Evolutionary conservation across 2,329 filamentous ascomycete genomes (phyloP).

Genomic region (Xylaria sp.): DNA sequence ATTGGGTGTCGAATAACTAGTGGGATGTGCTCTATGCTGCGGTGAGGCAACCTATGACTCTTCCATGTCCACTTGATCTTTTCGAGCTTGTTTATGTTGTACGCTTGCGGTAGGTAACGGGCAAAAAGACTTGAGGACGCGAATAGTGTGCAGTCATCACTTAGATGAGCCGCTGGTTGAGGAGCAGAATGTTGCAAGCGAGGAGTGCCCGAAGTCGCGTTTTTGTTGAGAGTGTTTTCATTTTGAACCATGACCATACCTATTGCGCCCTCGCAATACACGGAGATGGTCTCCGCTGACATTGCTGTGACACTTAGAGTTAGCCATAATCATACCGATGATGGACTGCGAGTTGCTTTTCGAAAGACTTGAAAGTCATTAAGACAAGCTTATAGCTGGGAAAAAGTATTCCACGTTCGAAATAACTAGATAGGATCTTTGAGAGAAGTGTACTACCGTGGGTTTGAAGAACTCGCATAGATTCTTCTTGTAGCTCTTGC

Average conservation of each 20-base stretch:
- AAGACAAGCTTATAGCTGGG: neutral
- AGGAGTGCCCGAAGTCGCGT: constrained; percentile 7
- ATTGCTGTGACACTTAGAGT: neutral
- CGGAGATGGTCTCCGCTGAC: constrained; percentile 18
- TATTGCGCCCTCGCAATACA: constrained; percentile 17
- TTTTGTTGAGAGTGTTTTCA: neutral
- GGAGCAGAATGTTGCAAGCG: constrained; percentile 28
- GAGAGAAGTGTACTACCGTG: constrained; percentile 8
- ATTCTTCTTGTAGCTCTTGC: constrained; percentile 11
- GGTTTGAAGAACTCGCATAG: neutral
- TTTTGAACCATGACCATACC: constrained; percentile 2
- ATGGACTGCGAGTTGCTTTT: neutral
- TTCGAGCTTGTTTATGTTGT: constrained; percentile 32
- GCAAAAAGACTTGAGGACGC: constrained; percentile 31
- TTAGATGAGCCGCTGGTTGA: neutral
- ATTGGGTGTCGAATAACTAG: constrained; percentile 33
- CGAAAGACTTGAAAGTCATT: neutral
- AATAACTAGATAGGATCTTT: too few relatives aligned
- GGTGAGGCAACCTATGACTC: neutral
- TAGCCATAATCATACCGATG: neutral
- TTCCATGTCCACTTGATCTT: constrained; percentile 33
- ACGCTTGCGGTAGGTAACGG: constrained; percentile 33
- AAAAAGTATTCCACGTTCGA: too few relatives aligned
- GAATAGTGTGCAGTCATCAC: constrained; percentile 26
- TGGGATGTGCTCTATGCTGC: constrained; percentile 20